These are phyloP conservation scores for Psilocybe sp. DNA, from an alignment of 768 basidiomycete genomes.

Conservation along the genomic window DNA sequence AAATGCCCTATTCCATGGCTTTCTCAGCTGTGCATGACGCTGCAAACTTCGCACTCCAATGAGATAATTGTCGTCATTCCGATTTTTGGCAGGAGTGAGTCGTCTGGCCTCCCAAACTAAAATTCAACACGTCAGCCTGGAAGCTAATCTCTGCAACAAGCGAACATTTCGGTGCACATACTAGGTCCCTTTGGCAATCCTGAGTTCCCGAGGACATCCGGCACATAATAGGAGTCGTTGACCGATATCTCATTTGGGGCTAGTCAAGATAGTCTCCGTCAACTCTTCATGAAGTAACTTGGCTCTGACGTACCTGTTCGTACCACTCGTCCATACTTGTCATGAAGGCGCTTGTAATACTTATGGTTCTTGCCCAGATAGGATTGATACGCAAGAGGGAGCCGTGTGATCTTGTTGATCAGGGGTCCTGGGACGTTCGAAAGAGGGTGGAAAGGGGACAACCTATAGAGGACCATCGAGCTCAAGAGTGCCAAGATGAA, in stretches of 20 bases:
- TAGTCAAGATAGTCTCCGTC: constrained; percentile 7
- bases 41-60: constrained; percentile 28
- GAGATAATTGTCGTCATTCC: constrained; percentile 16
- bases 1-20: constrained; percentile 37
- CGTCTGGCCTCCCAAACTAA: constrained; percentile 28
- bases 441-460: too few relatives aligned
- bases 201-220: constrained; percentile 28
- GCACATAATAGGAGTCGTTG: constrained; percentile 26
- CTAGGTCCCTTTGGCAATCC: constrained; percentile 41
- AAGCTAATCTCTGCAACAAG: neutral
- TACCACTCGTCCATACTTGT: too few relatives aligned
- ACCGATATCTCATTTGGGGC: constrained; percentile 47
- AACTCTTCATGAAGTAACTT: too few relatives aligned
- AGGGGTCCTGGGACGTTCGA: too few relatives aligned
- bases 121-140: constrained; percentile 6
- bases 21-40: constrained; percentile 34
- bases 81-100: constrained; percentile 11
- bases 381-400: too few relatives aligned
- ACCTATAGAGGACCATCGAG: too few relatives aligned
- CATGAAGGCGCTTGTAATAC: too few relatives aligned
- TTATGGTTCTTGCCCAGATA: too few relatives aligned
- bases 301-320: too few relatives aligned
- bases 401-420: too few relatives aligned
- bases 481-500: too few relatives aligned
- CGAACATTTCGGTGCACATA: constrained; percentile 15